These are phyloP conservation scores for Fusarium sp. DNA, from an alignment of 2,329 filamentous ascomycete species.

Conservation along the genomic window DNA sequence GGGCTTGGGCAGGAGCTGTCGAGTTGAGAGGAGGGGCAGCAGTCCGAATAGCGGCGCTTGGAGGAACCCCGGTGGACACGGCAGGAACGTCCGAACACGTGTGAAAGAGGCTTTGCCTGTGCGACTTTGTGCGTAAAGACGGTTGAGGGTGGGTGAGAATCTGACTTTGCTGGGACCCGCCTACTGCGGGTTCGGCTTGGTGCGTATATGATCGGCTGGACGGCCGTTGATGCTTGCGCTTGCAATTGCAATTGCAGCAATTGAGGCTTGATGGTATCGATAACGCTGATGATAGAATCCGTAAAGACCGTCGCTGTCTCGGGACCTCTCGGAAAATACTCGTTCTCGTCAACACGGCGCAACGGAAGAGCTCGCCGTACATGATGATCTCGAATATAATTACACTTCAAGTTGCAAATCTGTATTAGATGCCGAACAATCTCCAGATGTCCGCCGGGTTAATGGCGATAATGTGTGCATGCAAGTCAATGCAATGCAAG, in stretches of 20 bases:
- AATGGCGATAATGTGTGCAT: conserved; percentile 11
- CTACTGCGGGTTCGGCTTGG: conserved; percentile 40
- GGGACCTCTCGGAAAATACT: conserved; percentile 27
- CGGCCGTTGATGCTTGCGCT: conserved; percentile 19
- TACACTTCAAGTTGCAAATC: conserved; percentile 20
- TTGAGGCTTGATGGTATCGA: conserved; percentile 23
- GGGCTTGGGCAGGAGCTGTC: conserved; percentile 29
- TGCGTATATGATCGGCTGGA: conserved; percentile 30
- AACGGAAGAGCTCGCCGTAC: conserved; percentile 36
- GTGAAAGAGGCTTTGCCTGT: conserved; percentile 30
- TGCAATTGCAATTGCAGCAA: neutral
- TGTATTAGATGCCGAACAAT: conserved; percentile 38
- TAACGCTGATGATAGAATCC: conserved; percentile 25
- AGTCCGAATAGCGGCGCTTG: conserved; percentile 37
- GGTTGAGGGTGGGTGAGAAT: conserved; percentile 32
- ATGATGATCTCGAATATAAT: conserved; percentile 29
- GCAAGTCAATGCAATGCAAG: conserved; percentile 17
- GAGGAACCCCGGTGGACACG: conserved; percentile 32
- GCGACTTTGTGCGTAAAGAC: conserved; percentile 27
- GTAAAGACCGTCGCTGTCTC: conserved; percentile 25
- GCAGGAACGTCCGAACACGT: conserved; percentile 44
- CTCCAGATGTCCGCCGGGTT: conserved; percentile 32
- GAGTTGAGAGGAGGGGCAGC: conserved; percentile 43
- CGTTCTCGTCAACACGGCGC: conserved; percentile 27
- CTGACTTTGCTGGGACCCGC: conserved; percentile 39